Base-by-base conservation (phyloP, 192 early-diverging fungal genomes). In the Linnemannia elongata region DNA sequence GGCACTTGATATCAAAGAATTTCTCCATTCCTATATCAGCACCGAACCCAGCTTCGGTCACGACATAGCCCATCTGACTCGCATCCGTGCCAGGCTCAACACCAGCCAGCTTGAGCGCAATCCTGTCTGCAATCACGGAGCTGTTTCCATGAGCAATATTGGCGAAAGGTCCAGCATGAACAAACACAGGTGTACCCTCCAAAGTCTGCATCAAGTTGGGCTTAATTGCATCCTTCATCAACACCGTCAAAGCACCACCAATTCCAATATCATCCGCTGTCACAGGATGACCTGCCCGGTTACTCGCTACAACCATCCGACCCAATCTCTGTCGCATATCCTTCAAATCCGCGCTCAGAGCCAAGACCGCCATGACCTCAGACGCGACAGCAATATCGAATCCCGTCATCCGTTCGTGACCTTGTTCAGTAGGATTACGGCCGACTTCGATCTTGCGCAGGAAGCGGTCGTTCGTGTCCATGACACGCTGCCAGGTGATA, bases 1-100 rank as follows among this genome's bases (percentile, higher is more conserved):
- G 94, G 88, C 98, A 99, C 89, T 99, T 99, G 91, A 99, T 99
- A 91, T 99, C 96, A 91, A 99, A 97, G 90, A 97, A 97, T 89
- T 99, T 99, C 81, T 99, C 98, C 96, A 99, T 98, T 49, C 98
- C 98, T 89, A 99, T 99, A 90, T 99, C 98, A 15, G 98, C 98
- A 35, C 98, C 98, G 84, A 99, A 99, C 22, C 98, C 98, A n/a
- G 98, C 97, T 90, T 99, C 98, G 44, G 98, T 99, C 47, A 99
- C 94, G 41, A 98, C 97, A 78, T 96, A 99, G 13, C 98, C 98
- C 52, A 89, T 89, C 44, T 93, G 88, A 63, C 89, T 85, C 0
- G 90, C 89, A 33, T 89, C 89, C 45, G 90, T 91, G 27, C 88
- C 90, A 8, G 91, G 84, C 30, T 95, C 92, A 22, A 94, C 93